Base-by-base conservation (phyloP, 306 rosid genomes). In the Prunus salicina region DNA sequence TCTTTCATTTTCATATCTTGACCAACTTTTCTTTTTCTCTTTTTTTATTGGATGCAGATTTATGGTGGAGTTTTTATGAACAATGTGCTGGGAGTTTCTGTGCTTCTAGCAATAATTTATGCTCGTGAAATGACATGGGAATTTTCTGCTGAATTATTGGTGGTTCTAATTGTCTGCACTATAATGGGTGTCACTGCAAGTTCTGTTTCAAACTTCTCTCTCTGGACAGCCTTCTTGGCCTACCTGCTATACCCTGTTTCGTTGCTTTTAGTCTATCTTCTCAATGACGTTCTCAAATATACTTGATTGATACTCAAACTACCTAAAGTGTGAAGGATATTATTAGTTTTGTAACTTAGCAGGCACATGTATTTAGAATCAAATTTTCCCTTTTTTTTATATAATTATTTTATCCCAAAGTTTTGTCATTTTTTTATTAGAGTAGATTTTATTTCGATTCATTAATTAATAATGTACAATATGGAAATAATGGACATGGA, bases 61-160 rank as follows among this genome's bases (percentile, higher is more conserved):
- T 90, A 88, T 81, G 92, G 92, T 64, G 89, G 89, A 28, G 95
- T 88, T 69, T 84, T 82, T 76, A 86, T 90, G 95, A 88, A 90
- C 92, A 90, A 90, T 67, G 73, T 88, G 24, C 81, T 90, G 18
- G 89, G 90, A 3, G 83, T 90, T 66, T 87, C 81, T 69, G 95
- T 87, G 71, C 82, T 90, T 3, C 78, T 87, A 6, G 45, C 80
- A 27, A 88, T 88, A 8, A 84, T 90, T 70, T 90, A 88, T 65
- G 61, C 71, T 62, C 67, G 92, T 13, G 88, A 79, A 16, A 82
- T 90, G 15, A 73, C 79, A 1, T 90, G 95, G 90, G 86, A 90
- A 69, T 88, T 86, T 81, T 88, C 92, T 47, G 85, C 90, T 2
- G 90, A 90, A 84, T 85, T 84, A 2, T 57, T 90, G 14, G 90